Conservation (phyloP, 140 eudicot species). For the Stevia rebaudiana region DNA sequence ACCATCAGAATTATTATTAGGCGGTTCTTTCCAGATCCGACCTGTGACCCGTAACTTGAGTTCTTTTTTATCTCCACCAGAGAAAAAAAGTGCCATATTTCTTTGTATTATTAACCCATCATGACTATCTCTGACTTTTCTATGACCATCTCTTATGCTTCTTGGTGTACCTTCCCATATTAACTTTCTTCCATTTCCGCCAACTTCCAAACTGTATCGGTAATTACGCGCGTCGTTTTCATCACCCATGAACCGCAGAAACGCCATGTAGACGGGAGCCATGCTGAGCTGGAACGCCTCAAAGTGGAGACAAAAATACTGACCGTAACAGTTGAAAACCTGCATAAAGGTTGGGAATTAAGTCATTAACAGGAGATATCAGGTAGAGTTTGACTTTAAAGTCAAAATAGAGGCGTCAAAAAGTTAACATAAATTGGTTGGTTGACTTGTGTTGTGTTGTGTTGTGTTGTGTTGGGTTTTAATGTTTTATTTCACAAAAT, state of each 20-base stretch:
- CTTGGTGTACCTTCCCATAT: slow-evolving; percentile 93
- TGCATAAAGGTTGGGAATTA: slow-evolving; percentile 11
- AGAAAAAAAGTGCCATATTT: slow-evolving; percentile 88
- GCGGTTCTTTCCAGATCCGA: slow-evolving; percentile 91
- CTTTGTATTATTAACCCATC: slow-evolving; percentile 92
- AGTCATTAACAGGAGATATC: neutral
- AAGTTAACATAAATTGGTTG: neutral
- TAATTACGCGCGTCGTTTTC: slow-evolving; percentile 72
- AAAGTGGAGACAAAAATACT: slow-evolving; percentile 86
- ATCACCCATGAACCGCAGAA: slow-evolving; percentile 90
- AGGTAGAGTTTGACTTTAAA: slow-evolving; percentile 5
- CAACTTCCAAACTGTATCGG: slow-evolving; percentile 84
- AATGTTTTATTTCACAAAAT: no score
- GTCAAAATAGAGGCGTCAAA: neutral
- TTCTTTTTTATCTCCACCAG: slow-evolving; percentile 83
- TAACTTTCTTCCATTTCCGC: slow-evolving; percentile 85
- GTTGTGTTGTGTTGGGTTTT: neutral
- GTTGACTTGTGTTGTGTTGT: neutral
- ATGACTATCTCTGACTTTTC: slow-evolving; percentile 85
- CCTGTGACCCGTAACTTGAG: slow-evolving; percentile 90
- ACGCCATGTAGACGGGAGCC: slow-evolving; percentile 96
- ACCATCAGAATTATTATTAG: slow-evolving; percentile 50
- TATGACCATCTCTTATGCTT: slow-evolving; percentile 79
- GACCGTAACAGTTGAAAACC: slow-evolving; percentile 89
- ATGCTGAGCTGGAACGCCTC: slow-evolving; percentile 91